Percentiles rank a stretch among this genome's conserved stretches.
Evolutionary conservation across 1,284 basidiomycete genomes (phyloP).

Genomic region (Trametes polyzona): DNA sequence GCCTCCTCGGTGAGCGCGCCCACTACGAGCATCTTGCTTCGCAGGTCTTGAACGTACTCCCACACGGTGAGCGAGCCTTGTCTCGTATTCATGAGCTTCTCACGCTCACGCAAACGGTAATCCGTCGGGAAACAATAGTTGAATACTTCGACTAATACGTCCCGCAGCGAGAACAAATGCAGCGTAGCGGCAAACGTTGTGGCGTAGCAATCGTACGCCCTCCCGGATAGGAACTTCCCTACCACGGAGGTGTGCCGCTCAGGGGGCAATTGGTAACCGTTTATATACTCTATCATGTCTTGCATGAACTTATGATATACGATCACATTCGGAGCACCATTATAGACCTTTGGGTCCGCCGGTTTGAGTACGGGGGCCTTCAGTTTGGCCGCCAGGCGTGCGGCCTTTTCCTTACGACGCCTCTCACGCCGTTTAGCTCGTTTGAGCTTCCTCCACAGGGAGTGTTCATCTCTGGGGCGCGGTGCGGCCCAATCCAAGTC

Average conservation of each 20-base stretch:
- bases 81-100: not conserved
- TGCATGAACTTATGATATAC: slow-evolving; percentile 16
- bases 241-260: not conserved
- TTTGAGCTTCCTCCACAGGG: no score
- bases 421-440: no score
- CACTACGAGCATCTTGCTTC: slow-evolving; percentile 2
- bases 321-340: slow-evolving; percentile 2
- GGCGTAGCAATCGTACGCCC: slow-evolving; percentile 43
- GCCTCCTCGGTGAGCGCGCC: slow-evolving; percentile 1
- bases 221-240: slow-evolving; percentile 30
- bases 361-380: slow-evolving; percentile 13
- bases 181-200: slow-evolving; percentile 32
- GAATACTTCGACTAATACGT: slow-evolving; percentile 41
- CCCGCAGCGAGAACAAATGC: slow-evolving; percentile 18
- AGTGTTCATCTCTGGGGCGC: no score
- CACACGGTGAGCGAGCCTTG: slow-evolving; percentile 7
- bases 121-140: slow-evolving; percentile 46
- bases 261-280: slow-evolving; percentile 4
- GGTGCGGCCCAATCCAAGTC: no score
- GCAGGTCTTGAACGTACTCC: slow-evolving; percentile 15
- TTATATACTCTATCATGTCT: slow-evolving; percentile 14
- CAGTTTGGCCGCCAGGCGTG: not conserved
- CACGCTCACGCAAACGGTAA: slow-evolving; percentile 27
- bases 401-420: not conserved
- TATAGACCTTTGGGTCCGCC: slow-evolving; percentile 4